Base-by-base conservation (phyloP, 2,329 filamentous ascomycete species). In the Didymella glomerata region DNA sequence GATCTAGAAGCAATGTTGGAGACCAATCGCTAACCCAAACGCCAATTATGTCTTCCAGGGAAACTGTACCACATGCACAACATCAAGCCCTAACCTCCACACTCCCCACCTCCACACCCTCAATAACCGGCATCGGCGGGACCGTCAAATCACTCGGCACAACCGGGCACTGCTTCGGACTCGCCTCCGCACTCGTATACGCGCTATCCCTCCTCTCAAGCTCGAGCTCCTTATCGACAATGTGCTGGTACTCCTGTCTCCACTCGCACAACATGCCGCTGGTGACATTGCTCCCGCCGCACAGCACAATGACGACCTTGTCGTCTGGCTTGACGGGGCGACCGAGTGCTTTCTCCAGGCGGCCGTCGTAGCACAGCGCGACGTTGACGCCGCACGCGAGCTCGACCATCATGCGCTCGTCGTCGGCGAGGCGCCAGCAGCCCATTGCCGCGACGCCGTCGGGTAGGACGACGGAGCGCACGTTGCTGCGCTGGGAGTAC, bases 301-400 rank as follows among this genome's bases (percentile, higher is more conserved):
- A 98, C 7, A 97, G 87, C 24, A 96, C 83, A 52, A 97, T 81
- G 1, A 97, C 92, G 6, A 97, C 85, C 64, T 91, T 91, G 73
- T 87, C 90, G 57, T 84, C 79, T 0, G 82, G 80, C 77, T 84
- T 88, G 63, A 92, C 83, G 32, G 84, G 83, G 30, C 89, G 86
- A 0, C 93, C 78, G 10, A 86, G 66, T 2, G 74, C 78, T 66
- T 83, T 81, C 70, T 88, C 84, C 69, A 96, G 72, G 40, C 84
- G 77, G 0, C 85, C 87, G 40, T 85, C 85, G 69, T 92, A 92
- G 58, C 83, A 87, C 3, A 86, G 75, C 1, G 89, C 91, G 13
- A 96, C 78, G 51, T 89, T 90, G 6, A 94, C 92, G 0, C 93
- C 93, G 74, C 94, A 97, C 0, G 93, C 88, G 34, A 90, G 82